Conservation (phyloP, 2,329 filamentous ascomycete genomes). For the Epichloe typhina region DNA sequence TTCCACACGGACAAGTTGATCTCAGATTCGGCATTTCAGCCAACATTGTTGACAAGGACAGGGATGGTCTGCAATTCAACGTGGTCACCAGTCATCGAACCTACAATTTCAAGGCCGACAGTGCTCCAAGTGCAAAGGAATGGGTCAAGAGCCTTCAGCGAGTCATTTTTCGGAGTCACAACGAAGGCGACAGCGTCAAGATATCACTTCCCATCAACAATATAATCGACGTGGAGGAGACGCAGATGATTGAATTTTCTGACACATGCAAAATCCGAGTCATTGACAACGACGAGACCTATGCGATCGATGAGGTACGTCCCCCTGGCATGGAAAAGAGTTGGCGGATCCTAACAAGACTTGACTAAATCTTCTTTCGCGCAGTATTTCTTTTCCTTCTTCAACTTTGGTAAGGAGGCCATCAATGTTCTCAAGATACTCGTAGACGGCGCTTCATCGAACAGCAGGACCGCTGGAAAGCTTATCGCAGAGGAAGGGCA, state of each 20-base stretch:
- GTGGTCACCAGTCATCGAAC: slow-evolving; percentile 72
- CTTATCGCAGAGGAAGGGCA: slow-evolving; percentile 8
- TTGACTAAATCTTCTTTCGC: slow-evolving; percentile 1
- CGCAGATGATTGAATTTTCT: slow-evolving; percentile 77
- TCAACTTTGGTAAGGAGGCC: slow-evolving; percentile 72
- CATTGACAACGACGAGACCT: slow-evolving; percentile 87
- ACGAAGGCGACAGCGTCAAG: slow-evolving; percentile 94
- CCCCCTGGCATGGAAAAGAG: not conserved
- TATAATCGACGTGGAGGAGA: slow-evolving; percentile 85
- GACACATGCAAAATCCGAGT: slow-evolving; percentile 90
- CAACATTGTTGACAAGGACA: slow-evolving; percentile 62
- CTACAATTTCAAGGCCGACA: slow-evolving; percentile 84
- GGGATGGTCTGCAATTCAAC: slow-evolving; percentile 64
- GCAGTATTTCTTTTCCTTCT: slow-evolving; percentile 94
- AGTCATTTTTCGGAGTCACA: slow-evolving; percentile 90
- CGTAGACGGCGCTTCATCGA: slow-evolving; percentile 48
- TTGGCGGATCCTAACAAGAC: not conserved
- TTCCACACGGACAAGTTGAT: slow-evolving; percentile 83
- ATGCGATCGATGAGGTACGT: slow-evolving; percentile 77
- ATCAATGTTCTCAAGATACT: slow-evolving; percentile 64
- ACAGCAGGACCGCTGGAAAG: slow-evolving; percentile 17
- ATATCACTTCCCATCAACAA: slow-evolving; percentile 83
- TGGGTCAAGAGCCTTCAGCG: slow-evolving; percentile 93
- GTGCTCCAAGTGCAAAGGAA: slow-evolving; percentile 74
- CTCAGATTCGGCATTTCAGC: slow-evolving; percentile 84